Percentiles rank a stretch among this genome's conserved stretches.
These are phyloP conservation scores for Colletotrichum phormii DNA, from an alignment of 2,329 filamentous ascomycete genomes.

Conservation along the genomic window DNA sequence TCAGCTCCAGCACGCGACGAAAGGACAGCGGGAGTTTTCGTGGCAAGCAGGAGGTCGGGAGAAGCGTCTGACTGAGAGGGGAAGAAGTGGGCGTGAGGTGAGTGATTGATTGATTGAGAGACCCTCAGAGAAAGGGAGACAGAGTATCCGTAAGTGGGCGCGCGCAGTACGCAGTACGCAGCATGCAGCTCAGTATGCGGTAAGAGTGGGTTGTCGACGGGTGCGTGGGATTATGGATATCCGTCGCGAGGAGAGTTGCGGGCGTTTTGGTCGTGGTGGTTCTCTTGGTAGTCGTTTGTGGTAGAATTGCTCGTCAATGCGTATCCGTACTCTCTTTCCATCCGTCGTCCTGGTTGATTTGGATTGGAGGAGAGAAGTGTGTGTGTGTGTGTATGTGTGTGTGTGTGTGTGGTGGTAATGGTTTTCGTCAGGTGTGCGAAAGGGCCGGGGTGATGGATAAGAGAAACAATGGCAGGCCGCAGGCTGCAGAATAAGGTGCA, in stretches of 20 bases:
- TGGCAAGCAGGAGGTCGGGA: slow-evolving; percentile 1
- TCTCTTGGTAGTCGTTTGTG: not conserved
- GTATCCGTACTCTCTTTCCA: slow-evolving; percentile 3
- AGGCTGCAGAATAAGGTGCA: slow-evolving; percentile 4
- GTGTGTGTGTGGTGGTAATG: not conserved
- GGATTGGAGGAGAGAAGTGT: not conserved
- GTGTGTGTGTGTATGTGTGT: not conserved
- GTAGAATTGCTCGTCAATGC: not conserved
- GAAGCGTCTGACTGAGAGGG: slow-evolving; percentile 15
- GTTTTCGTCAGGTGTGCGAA: slow-evolving; percentile 21
- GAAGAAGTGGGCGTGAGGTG: slow-evolving; percentile 9
- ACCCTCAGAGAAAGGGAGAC: not conserved
- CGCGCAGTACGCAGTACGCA: not conserved
- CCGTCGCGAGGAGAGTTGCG: not conserved
- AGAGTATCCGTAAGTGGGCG: not conserved
- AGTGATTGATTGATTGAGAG: slow-evolving; percentile 16
- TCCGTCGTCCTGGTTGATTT: slow-evolving; percentile 6
- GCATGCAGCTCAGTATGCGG: not conserved
- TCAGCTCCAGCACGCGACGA: not conserved
- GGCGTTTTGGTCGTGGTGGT: too few species aligned
- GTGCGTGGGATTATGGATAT: not conserved
- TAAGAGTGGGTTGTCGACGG: not conserved
- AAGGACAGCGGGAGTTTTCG: not conserved
- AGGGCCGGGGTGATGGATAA: not conserved
- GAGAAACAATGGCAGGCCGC: slow-evolving; percentile 6